A percentile compares a stretch with the other conserved stretches of the same genome.
These are phyloP conservation scores for Ophiognomonia clavigignenti-juglandacearum DNA, from an alignment of 2,329 filamentous ascomycete genomes.

Conservation along the genomic window DNA sequence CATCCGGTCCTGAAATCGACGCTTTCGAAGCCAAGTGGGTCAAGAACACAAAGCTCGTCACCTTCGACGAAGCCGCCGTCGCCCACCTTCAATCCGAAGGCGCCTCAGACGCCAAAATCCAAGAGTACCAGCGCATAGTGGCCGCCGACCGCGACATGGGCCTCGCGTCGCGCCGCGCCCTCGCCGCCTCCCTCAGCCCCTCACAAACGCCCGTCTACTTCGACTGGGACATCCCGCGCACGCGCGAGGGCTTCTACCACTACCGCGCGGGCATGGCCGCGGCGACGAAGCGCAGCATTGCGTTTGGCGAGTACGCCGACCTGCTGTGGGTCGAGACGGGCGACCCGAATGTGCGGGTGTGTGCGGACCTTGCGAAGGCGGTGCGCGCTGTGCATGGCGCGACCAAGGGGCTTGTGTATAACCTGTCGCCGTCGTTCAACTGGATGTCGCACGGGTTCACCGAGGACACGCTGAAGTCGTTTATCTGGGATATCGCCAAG, in stretches of 20 bases:
- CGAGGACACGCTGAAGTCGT: constrained; percentile 75
- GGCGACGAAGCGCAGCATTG: constrained; percentile 88
- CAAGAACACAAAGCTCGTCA: constrained; percentile 76
- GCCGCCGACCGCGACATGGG: constrained; percentile 67
- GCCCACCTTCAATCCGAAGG: constrained; percentile 66
- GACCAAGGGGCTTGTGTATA: constrained; percentile 90
- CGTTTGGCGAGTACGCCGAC: constrained; percentile 88
- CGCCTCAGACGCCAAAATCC: constrained; percentile 57
- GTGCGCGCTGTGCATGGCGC: constrained; percentile 63
- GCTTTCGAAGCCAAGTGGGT: constrained; percentile 84
- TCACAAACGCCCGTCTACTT: constrained; percentile 59
- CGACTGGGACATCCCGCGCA: constrained; percentile 87
- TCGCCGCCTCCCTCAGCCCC: constrained; percentile 65
- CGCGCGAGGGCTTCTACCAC: constrained; percentile 91
- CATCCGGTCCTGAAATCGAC: constrained; percentile 75
- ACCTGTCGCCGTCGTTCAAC: constrained; percentile 95
- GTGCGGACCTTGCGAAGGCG: constrained; percentile 66
- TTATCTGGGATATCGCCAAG: constrained; percentile 93
- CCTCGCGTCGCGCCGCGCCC: constrained; percentile 67
- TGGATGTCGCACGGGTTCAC: constrained; percentile 96
- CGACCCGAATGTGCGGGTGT: constrained; percentile 76
- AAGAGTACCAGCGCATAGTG: constrained; percentile 61
- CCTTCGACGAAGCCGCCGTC: constrained; percentile 86
- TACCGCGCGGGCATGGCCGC: constrained; percentile 78
- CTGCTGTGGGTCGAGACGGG: constrained; percentile 97